Evolutionary conservation across 129 eudicot genomes (phyloP), one percentile per base, ranked within the genome.

Genomic region (Centella asiatica): DNA sequence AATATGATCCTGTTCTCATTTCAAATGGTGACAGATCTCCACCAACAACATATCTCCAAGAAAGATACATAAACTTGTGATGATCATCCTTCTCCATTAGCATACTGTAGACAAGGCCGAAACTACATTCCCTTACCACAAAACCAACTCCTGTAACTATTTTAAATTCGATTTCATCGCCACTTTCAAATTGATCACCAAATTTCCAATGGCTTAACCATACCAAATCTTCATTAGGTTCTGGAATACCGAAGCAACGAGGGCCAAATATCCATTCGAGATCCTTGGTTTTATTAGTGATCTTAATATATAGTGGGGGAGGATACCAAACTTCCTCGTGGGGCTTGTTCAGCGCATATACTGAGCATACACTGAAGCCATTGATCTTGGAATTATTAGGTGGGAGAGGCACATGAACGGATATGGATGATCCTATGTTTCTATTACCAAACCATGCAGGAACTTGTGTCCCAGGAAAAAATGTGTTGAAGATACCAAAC

Each of bases 151-250:
- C 12, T 17, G 20, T 37, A 12, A 22, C 1, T 34, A 64, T 31
- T 15, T 44, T 25, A 45, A 63, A 27, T 24, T 22, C 14, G 17
- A 64, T 40, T 44, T 56, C 66, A 46, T 72, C 77, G 6, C 71
- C 77, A 12, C 4, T 42, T 32, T 56, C 66, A 42, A 72, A 26
- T 31, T 47, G 50, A 14, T 57, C 64, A 8, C 27, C 56, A 32
- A 72, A 64, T 44, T 55, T 64, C 71, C 77, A 72, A 57, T 58
- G 71, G 72, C 71, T 65, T 58, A 65, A 49, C 77, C 77, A 72
- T 12, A 57, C 28, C 40, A 65, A 45, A 15, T 65, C 62, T 49
- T 72, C 61, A 20, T 37, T 44, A 54, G 17, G 60, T 20, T 72
- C 53, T 13, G 51, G 54, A 6, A 34, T 8, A 18, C 44, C 72